Base-by-base conservation (phyloP, 192 early-diverging fungal species). In the Paraglomus occultum region DNA sequence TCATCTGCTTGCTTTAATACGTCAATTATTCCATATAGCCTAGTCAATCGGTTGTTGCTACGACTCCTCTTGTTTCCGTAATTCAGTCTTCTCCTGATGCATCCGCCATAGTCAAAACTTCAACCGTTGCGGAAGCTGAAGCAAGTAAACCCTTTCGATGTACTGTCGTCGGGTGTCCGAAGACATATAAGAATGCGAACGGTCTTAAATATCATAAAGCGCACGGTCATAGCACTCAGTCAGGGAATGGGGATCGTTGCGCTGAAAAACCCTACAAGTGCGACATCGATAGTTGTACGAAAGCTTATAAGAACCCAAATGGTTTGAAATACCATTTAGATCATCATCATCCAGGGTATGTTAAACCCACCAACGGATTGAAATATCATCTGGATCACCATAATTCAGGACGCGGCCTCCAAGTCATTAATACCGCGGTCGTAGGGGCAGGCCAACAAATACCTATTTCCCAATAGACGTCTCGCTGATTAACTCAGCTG, bases 151-250 rank as follows among this genome's bases (percentile, higher is more conserved):
- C 93, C 20, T 96, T 96, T 81, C 88, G 90, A 64, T 98, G 95
- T 76, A 83, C 91, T 14, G 80, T 95, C 6, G 74, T 74, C 6
- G 93, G 94, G 6, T 98, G 96, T 81, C 87, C 86, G 64, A 98
- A 98, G 79, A 88, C 93, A 7, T 99, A 99, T 83, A 99, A 99
- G 82, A 99, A 99, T 79, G 95, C 96, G 31, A 97, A 97, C 59
- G 96, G 96, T 8, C 84, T 98, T 58, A 99, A 99, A 77, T 98
- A 99, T 83, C 97, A 98, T 76, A 92, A 96, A 72, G 84, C 91
- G 64, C 97, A 99, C 73, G 95, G 95, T 15, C 97, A 99, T 75
- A 91, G 91, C 76, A 83, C 40, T 12, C 14, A 17, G 8, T 44
- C 57, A 10, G 70, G 31, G 38, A 46, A 40, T 22, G 7, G 60